Percentiles rank a stretch among this genome's conserved stretches.
These are phyloP conservation scores for Paecilomyces dactylethromorphus DNA, from an alignment of 2,329 filamentous ascomycete species.

Conservation along the genomic window DNA sequence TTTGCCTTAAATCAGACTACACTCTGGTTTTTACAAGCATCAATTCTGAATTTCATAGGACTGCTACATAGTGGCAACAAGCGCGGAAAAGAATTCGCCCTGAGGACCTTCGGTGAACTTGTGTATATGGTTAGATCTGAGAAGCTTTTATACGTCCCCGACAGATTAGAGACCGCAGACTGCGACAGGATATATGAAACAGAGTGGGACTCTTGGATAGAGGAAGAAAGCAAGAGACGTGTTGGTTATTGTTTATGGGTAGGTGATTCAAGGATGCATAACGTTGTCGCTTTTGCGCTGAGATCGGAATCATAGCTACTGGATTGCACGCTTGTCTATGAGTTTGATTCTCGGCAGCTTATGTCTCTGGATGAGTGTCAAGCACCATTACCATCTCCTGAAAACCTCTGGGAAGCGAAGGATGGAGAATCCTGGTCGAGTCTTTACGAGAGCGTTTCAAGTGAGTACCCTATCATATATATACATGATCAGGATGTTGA, in stretches of 20 bases:
- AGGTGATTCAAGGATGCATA: slow-evolving; percentile 9
- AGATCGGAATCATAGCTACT: slow-evolving; percentile 25
- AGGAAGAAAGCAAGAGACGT: slow-evolving; percentile 30
- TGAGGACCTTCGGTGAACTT: slow-evolving; percentile 22
- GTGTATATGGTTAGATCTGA: slow-evolving; percentile 15
- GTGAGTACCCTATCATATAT: slow-evolving; percentile 10
- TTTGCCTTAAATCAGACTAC: slow-evolving; percentile 6
- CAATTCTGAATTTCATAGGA: slow-evolving; percentile 26
- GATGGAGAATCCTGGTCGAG: slow-evolving; percentile 27
- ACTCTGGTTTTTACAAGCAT: slow-evolving; percentile 24
- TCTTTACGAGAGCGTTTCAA: slow-evolving; percentile 13
- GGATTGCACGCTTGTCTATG: slow-evolving; percentile 36
- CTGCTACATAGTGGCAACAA: slow-evolving; percentile 20
- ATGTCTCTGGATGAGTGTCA: slow-evolving; percentile 36
- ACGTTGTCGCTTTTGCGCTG: background rate
- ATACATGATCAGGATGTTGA: background rate
- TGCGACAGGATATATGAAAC: slow-evolving; percentile 8
- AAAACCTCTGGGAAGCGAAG: slow-evolving; percentile 34
- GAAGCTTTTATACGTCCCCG: slow-evolving; percentile 14
- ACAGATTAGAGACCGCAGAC: slow-evolving; percentile 3
- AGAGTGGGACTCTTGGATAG: slow-evolving; percentile 31
- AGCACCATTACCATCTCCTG: slow-evolving; percentile 33
- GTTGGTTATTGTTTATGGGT: slow-evolving; percentile 40
- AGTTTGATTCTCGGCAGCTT: slow-evolving; percentile 28
- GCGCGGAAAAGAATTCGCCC: slow-evolving; percentile 14